Evolutionary conservation across 768 basidiomycete species (phyloP).

Genomic region (Boletus rubroflammeus): DNA sequence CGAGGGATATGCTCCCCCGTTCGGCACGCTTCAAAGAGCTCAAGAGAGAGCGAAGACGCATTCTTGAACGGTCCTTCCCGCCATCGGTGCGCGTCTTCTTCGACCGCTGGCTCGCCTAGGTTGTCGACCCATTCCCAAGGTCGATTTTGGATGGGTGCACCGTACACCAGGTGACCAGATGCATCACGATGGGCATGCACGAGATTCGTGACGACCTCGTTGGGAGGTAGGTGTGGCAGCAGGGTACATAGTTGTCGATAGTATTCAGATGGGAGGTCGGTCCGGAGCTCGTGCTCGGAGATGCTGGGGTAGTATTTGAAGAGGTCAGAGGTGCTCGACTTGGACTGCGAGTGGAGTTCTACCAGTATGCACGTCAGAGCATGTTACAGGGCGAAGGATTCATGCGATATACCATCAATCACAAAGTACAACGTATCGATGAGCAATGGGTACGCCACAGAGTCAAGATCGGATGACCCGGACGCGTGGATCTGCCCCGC

Average conservation of each 20-base stretch:
- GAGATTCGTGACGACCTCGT: slow-evolving; percentile 52
- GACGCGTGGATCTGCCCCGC: slow-evolving; percentile 49
- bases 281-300: slow-evolving; percentile 47
- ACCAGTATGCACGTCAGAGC: background rate
- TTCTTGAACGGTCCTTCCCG: slow-evolving; percentile 55
- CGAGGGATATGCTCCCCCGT: slow-evolving; percentile 54
- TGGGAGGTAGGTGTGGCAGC: slow-evolving; percentile 51
- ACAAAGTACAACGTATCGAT: slow-evolving; percentile 73
- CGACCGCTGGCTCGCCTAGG: slow-evolving; percentile 46
- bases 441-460: slow-evolving; percentile 59
- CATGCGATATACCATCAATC: slow-evolving; percentile 56
- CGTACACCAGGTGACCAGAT: slow-evolving; percentile 46
- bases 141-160: slow-evolving; percentile 59
- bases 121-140: slow-evolving; percentile 90
- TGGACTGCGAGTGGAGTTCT: slow-evolving; percentile 65
- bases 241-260: slow-evolving; percentile 55
- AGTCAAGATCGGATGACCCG: slow-evolving; percentile 47
- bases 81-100: slow-evolving; percentile 42
- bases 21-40: slow-evolving; percentile 60
- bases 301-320: slow-evolving; percentile 62
- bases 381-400: no score
- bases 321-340: slow-evolving; percentile 49
- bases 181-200: slow-evolving; percentile 55
- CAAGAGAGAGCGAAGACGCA: slow-evolving; percentile 66
- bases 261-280: slow-evolving; percentile 53